phyloP scores from a whole-genome alignment of 805 yeast species.

The Brettanomyces bruxellensis region DNA sequence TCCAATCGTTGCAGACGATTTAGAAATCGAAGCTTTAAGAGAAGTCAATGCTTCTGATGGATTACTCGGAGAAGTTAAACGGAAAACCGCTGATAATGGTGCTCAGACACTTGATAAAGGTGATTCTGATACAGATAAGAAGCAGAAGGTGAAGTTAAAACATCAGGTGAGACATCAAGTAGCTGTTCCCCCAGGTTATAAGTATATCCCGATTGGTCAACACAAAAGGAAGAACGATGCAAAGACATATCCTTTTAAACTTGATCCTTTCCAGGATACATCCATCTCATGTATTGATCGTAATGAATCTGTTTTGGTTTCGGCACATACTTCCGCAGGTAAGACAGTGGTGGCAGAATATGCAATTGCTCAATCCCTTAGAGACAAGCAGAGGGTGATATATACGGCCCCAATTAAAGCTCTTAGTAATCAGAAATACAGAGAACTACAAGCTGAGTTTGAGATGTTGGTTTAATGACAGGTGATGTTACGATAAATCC shows the following conservation, averaged over 20 bases:
- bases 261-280: constrained; percentile 97
- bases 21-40: constrained; percentile 83
- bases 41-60: constrained; percentile 83
- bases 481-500: constrained; percentile 98
- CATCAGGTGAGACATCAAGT: constrained; percentile 98
- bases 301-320: constrained; percentile 87
- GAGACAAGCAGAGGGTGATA: constrained; percentile 87
- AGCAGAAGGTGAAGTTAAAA: constrained; percentile 49
- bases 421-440: constrained; percentile 79
- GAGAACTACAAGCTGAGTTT: constrained; percentile 41
- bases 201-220: constrained; percentile 80
- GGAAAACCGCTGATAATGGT: constrained; percentile 20
- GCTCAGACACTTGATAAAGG: constrained; percentile 22
- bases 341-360: constrained; percentile 96
- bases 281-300: constrained; percentile 94
- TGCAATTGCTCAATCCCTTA: constrained; percentile 90
- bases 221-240: constrained; percentile 77
- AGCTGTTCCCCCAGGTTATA: constrained; percentile 87
- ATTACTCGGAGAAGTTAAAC: constrained; percentile 30
- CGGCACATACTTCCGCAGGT: constrained; percentile 98
- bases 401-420: constrained; percentile 95
- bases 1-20: constrained; percentile 77
- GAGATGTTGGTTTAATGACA: constrained; percentile 86
- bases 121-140: neutral
- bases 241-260: constrained; percentile 79